Percentiles rank a stretch among this genome's conserved stretches.
Conservation (phyloP, 495 filamentous ascomycete species). For the Neurospora tetrasperma region DNA sequence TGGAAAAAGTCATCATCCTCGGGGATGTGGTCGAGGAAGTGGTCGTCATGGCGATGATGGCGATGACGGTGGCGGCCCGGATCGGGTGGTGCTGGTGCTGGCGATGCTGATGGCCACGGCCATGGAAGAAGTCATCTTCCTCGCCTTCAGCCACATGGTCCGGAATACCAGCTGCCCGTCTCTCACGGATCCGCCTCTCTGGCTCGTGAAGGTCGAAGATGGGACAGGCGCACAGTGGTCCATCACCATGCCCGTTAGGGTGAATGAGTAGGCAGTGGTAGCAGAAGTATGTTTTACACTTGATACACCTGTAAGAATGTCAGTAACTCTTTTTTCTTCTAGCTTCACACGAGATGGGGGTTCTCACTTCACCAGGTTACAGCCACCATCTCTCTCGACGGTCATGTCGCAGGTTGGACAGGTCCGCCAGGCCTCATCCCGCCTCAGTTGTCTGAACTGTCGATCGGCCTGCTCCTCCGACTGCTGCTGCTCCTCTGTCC, state of each 20-base stretch:
- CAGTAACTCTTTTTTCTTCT: neutral
- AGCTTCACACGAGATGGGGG: neutral
- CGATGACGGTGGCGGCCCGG: neutral
- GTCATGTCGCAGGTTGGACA: neutral
- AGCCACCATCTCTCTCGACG: neutral
- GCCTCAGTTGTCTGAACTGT: neutral
- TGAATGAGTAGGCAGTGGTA: neutral
- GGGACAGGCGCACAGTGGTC: neutral
- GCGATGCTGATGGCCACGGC: neutral
- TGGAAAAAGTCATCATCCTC: neutral
- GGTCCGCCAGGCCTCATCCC: neutral
- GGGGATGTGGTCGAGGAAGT: neutral
- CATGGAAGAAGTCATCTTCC: neutral
- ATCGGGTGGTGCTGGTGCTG: neutral
- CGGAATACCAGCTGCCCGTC: neutral
- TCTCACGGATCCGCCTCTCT: neutral
- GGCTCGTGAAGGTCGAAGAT: neutral
- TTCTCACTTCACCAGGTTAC: neutral
- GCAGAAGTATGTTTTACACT: neutral
- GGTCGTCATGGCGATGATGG: neutral
- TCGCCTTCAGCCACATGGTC: neutral
- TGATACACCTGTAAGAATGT: neutral
- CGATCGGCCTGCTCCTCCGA: neutral
- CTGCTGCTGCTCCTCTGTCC: neutral
- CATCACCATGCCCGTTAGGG: neutral